Evolutionary conservation across 2,329 filamentous ascomycete genomes (phyloP), one percentile per base, ranked within the genome.

Genomic region (Drechmeria coniospora): DNA sequence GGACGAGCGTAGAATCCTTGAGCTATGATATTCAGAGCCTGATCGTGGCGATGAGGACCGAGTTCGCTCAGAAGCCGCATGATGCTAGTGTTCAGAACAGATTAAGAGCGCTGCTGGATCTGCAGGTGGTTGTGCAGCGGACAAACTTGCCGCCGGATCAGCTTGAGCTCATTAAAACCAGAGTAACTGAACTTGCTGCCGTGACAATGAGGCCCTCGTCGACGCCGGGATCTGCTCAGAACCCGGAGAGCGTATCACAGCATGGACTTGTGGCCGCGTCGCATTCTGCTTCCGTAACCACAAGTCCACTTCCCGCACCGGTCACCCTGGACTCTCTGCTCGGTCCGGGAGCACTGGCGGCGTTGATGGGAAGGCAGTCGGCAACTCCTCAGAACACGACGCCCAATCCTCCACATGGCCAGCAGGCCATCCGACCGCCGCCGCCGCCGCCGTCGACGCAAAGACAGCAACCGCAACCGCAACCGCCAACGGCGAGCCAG

Each of bases 1-100:
- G 63, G 40, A 62, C 67, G 58, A 73, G 71, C 57, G 61, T 79
- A 60, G 76, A 80, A 46, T 69, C 73, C 46, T 65, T 95, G 52
- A 83, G 81, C 56, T 70, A 68, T 59, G 84, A 94, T 57, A 76
- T 94, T 50, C 73, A 79, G 44, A 73, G 70, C 45, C 63, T 93
- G 42, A 82, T 93, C 50, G 56, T 65, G 45, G 69, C 69, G 40
- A 75, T 78, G 38, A 77, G 77, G 56, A 64, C 66, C 39, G 77
- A 84, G 45, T 79, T 82, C 57, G 74, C 77, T 39, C 70, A 70
- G 39, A 82, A 75, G 50, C 78, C 79, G 34, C 70, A 76, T 61
- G 80, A 93, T 61, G 56, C 65, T 54, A 70, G 73, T 54, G 66
- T 82, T 48, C 77, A 82, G 50, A 76, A 72, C 46, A 81, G 79